Evolutionary conservation across 2,329 filamentous ascomycete species (phyloP), one percentile per base, ranked within the genome.

Genomic region (Chalaropsis thielavioides): DNA sequence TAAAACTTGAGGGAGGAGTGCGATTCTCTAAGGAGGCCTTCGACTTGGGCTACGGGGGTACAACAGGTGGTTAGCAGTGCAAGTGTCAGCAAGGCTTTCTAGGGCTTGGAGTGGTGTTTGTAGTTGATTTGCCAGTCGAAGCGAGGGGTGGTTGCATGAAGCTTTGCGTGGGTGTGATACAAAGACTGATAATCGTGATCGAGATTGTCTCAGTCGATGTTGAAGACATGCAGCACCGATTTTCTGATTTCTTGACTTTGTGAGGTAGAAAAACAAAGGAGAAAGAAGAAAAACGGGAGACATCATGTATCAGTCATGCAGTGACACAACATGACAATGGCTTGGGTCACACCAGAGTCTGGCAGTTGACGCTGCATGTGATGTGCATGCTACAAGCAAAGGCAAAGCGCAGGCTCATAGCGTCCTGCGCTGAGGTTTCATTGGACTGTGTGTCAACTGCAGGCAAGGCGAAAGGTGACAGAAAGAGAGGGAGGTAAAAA

Each of bases 1-100:
- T 72, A 65, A 35, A 71, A 10, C 64, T 67, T 60, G 71, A 70
- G 38, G 69, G 69, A 15, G 71, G 71, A 19, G 67, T 81, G 80
- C 68, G 85, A 85, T 66, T 81, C 86, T 74, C 86, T 90, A 68
- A 91, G 80, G 69, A 91, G 81, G 58, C 82, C 90, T 76, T 94
- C 92, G 44, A 92, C 90, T 76, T 96, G 88, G 67, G 86, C 87
- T 90, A 69, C 69, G 51, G 2, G 19, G 62, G 24, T 22, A 27
- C 24, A 43, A 43, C 19, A 11, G 13, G 3, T 3, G n/a, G 46
- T 61, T 54, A 65, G 46, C 19, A 51, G 38, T 11, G 22, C 13
- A 15, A 38, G 43, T n/a, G 43, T 38, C 15, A 31, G 15, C n/a
- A 13, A 17, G 24, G 54, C 24, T 54, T 35, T 27, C 7, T 38